Percentiles rank a stretch among this genome's conserved stretches.
Conservation (phyloP, 2,329 filamentous ascomycete genomes). For the Exophiala spinifera region DNA sequence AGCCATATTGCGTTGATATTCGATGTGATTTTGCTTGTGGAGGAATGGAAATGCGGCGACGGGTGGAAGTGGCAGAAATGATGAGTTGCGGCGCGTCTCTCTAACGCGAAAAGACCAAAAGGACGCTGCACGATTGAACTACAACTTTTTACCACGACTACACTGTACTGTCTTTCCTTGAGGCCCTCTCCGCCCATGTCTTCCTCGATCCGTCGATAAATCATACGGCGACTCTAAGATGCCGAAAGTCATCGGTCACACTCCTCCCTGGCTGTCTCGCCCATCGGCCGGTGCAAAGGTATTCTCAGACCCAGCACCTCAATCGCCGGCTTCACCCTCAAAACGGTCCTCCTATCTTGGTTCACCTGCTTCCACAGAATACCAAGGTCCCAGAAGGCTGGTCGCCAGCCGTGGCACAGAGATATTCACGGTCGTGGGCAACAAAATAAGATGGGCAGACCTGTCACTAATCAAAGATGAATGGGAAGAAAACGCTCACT, state of each 20-base stretch:
- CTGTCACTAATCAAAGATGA: slow-evolving; percentile 72
- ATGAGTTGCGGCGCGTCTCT: slow-evolving; percentile 9
- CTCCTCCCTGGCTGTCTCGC: slow-evolving; percentile 79
- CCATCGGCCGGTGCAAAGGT: slow-evolving; percentile 74
- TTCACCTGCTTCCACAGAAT: slow-evolving; percentile 29
- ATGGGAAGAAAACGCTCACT: slow-evolving; percentile 41
- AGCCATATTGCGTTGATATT: neutral
- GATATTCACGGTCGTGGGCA: slow-evolving; percentile 82
- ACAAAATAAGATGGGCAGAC: slow-evolving; percentile 89
- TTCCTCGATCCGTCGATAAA: neutral
- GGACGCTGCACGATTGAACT: neutral
- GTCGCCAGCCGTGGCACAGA: slow-evolving; percentile 82
- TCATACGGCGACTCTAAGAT: slow-evolving; percentile 48
- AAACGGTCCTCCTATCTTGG: slow-evolving; percentile 35
- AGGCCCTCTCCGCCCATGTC: neutral
- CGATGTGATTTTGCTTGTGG: neutral
- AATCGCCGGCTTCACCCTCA: slow-evolving; percentile 38
- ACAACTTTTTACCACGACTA: slow-evolving; percentile 4
- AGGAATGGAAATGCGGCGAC: neutral
- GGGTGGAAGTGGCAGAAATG: neutral
- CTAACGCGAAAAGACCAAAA: neutral
- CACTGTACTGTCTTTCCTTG: neutral
- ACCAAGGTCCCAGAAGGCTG: slow-evolving; percentile 52
- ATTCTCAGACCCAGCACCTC: slow-evolving; percentile 58
- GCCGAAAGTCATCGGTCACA: slow-evolving; percentile 82